Evolutionary conservation across 441 rosid species (phyloP), one percentile per base, ranked within the genome.

Genomic region (Populus tomentosa): DNA sequence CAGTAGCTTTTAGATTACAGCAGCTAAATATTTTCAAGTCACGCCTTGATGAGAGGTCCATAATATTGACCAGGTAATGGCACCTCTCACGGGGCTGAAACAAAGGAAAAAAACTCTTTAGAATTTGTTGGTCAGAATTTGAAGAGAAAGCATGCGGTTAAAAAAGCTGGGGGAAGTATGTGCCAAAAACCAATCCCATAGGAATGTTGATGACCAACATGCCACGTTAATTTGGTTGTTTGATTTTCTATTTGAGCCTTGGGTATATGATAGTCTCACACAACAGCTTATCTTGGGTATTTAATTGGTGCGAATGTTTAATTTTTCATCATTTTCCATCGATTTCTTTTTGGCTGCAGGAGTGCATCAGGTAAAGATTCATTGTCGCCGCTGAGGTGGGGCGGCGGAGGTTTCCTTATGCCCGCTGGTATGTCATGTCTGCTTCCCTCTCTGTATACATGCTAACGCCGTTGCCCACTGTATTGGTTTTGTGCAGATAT

Each of bases 321-420:
- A 40, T 70, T 30, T 20, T 74, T 77, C 67, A 24, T 36, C 36
- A 30, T 67, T 24, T 35, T 4, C 75, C 6, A 53, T 56, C 14
- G 63, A 69, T 26, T 71, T 70, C 16, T 76, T 80, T 67, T 24
- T 86, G 86, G 73, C 67, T 81, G 87, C 89, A 86, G 89, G 85
- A 68, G 67, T 35, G 67, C 61, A 16, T 72, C 70, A 59, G 71
- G 70, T 71, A 28, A 26, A 71, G 59, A 50, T 40, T 70, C 62
- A 14, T 23, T 46, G 38, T 63, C 35, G 76, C 74, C 70, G 81
- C 66, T 28, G 63, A 80, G 78, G 59, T 28, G 63, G 80, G 78
- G 66, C 66, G 79, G 72, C 66, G 79, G 72, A 72, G 72, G 77
- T 67, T 33, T 75, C 68, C 62, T 74, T 7, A 10, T 61, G 36